These are phyloP conservation scores for Tuber aestivum DNA, from an alignment of 495 filamentous ascomycete genomes.

Conservation along the genomic window DNA sequence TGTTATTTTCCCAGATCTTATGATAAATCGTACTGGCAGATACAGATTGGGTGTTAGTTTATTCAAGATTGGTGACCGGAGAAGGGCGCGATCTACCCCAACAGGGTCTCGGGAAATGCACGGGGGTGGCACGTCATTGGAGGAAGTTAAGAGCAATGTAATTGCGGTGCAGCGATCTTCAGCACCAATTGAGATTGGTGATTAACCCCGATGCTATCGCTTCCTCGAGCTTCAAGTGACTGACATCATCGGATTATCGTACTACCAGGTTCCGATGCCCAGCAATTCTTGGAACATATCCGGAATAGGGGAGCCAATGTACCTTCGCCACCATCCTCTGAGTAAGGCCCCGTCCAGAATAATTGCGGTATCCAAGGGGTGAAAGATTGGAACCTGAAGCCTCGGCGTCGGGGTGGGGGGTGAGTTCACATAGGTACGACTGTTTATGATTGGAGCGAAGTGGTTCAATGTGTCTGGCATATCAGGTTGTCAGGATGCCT, in stretches of 20 bases:
- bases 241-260: conserved; percentile 19
- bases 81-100: conserved; percentile 20
- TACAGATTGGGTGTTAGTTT: conserved; percentile 40
- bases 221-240: neutral
- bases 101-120: conserved; percentile 11
- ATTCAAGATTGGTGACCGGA: conserved; percentile 37
- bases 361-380: neutral
- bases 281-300: conserved; percentile 36
- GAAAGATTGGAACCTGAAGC: neutral
- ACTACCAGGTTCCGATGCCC: conserved; percentile 24
- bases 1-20: conserved; percentile 40
- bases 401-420: neutral
- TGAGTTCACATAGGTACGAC: neutral
- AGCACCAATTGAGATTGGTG: conserved; percentile 32
- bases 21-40: conserved; percentile 36
- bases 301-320: conserved; percentile 30
- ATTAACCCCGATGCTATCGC: neutral
- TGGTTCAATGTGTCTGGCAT: neutral
- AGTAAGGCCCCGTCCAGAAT: neutral
- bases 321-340: conserved; percentile 27
- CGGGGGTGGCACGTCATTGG: conserved; percentile 33
- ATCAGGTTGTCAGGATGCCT: conserved; percentile 2
- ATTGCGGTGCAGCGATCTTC: conserved; percentile 32
- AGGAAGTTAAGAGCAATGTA: conserved; percentile 39
- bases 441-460: neutral